Base-by-base conservation (phyloP, 331 rosid genomes). In the Malus hybrid region DNA sequence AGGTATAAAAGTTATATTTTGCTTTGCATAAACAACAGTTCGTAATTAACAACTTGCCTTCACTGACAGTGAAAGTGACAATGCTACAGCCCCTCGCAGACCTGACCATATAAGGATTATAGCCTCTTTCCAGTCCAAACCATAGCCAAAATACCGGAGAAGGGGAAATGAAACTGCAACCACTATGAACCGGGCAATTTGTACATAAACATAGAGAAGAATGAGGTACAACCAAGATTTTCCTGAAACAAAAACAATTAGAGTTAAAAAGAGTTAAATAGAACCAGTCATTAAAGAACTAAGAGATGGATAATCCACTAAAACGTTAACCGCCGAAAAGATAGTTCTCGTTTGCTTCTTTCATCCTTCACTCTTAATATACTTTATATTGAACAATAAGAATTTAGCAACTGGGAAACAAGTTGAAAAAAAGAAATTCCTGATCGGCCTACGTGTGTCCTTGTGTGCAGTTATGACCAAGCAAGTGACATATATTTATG, bases 91-190 rank as follows among this genome's bases (percentile, higher is more conserved):
- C 56, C 99, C 99, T 72, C 99, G 95, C 81, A 94, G 87, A 72
- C 99, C 99, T 71, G 99, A 86, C 99, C 99, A 92, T 39, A 78
- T 72, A 71, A 94, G 93, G 80, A 94, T 84, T 46, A 75, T 72
- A 78, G 96, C 97, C 86, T 94, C 99, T 83, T 88, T 94, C 99
- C 96, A 92, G 16, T 92, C 92, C 90, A 94, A 85, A 65, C 97
- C 99, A 85, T 94, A 94, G 78, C 99, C 99, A 80, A 92, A 89
- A 83, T 90, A 86, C 60, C 78, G 85, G 50, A 94, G 95, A 63
- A 87, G 86, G 61, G 99, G 97, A 84, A 72, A 94, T 34, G 87
- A 73, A 55, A 83, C 73, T 31, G 88, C 96, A 77, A 94, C 96
- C 57, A 90, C 99, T 32, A 94, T 85, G 79, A 87, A 67, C 65